phyloP scores from a whole-genome alignment of 2,329 filamentous ascomycete genomes.

The Ceratocystis destructans region DNA sequence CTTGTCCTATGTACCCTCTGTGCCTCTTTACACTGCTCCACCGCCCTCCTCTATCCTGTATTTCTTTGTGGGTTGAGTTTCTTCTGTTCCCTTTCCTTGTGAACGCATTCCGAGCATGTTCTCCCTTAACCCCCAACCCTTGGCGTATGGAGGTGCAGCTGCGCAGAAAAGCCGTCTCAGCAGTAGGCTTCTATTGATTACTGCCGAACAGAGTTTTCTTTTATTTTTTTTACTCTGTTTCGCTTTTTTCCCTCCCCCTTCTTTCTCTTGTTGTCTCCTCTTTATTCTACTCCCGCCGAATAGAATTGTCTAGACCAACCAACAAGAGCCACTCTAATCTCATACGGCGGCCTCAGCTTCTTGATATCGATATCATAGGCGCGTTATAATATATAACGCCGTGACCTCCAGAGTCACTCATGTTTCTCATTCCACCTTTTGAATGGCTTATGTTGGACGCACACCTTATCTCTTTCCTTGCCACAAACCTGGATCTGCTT shows the following conservation, averaged over 20 bases:
- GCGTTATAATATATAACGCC: not conserved
- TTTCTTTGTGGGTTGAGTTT: not conserved
- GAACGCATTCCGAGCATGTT: not conserved
- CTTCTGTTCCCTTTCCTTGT: not conserved
- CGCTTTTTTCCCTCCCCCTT: not conserved
- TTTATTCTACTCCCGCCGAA: too few relatives aligned
- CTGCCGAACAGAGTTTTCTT: not conserved
- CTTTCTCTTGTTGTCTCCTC: not conserved
- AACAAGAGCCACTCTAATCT: not conserved
- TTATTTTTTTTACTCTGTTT: not conserved
- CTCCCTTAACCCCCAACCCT: too few relatives aligned
- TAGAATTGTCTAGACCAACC: not conserved
- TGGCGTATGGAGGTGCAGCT: too few relatives aligned
- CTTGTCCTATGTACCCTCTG: too few relatives aligned
- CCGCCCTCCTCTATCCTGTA: not conserved
- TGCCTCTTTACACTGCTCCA: too few relatives aligned
- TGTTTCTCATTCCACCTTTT: not conserved
- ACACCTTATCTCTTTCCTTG: not conserved
- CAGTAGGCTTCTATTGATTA: too few relatives aligned
- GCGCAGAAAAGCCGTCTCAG: too few relatives aligned
- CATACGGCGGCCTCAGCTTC: not conserved
- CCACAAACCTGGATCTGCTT: not conserved
- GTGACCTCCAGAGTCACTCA: not conserved
- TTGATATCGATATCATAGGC: not conserved
- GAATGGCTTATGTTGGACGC: not conserved